Evolutionary conservation across 495 filamentous ascomycete species (phyloP).

Genomic region (Margaritispora aquatica): DNA sequence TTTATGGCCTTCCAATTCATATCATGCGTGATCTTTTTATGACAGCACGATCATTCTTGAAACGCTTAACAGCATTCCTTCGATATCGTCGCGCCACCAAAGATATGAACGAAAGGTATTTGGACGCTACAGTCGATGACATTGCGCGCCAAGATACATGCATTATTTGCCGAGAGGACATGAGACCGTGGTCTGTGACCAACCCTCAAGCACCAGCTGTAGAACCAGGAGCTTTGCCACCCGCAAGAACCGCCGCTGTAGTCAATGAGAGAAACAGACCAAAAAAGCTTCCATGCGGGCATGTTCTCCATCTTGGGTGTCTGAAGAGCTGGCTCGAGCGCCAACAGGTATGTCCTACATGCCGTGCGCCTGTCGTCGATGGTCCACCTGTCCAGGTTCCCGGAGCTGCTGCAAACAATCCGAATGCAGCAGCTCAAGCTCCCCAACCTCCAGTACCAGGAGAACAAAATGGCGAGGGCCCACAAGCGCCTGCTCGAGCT

Average conservation of each 20-base stretch:
- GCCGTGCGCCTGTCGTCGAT: slow-evolving; percentile 72
- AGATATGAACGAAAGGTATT: slow-evolving; percentile 88
- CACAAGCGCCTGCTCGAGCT: slow-evolving; percentile 19
- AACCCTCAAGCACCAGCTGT: slow-evolving; percentile 27
- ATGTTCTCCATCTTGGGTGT: slow-evolving; percentile 91
- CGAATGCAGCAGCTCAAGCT: slow-evolving; percentile 26
- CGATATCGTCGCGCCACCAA: slow-evolving; percentile 81
- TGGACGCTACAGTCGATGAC: slow-evolving; percentile 86
- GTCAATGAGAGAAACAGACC: slow-evolving; percentile 77
- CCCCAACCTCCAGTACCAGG: slow-evolving; percentile 19
- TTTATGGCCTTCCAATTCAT: slow-evolving; percentile 93
- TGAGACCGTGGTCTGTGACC: slow-evolving; percentile 64
- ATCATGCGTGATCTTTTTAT: slow-evolving; percentile 93
- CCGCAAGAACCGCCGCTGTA: slow-evolving; percentile 32
- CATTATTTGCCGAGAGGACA: slow-evolving; percentile 96
- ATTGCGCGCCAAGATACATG: slow-evolving; percentile 82
- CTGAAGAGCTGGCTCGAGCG: slow-evolving; percentile 96
- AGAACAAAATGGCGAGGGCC: slow-evolving; percentile 20
- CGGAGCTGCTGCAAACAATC: slow-evolving; percentile 24
- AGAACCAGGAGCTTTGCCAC: slow-evolving; percentile 32
- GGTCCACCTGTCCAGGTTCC: slow-evolving; percentile 21
- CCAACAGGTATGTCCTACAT: slow-evolving; percentile 96
- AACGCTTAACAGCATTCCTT: slow-evolving; percentile 79
- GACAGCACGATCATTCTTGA: slow-evolving; percentile 84
- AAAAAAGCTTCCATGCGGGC: slow-evolving; percentile 94